phyloP scores from a whole-genome alignment of 176 grass and related monocot species.

The Oryza brachyantha region DNA sequence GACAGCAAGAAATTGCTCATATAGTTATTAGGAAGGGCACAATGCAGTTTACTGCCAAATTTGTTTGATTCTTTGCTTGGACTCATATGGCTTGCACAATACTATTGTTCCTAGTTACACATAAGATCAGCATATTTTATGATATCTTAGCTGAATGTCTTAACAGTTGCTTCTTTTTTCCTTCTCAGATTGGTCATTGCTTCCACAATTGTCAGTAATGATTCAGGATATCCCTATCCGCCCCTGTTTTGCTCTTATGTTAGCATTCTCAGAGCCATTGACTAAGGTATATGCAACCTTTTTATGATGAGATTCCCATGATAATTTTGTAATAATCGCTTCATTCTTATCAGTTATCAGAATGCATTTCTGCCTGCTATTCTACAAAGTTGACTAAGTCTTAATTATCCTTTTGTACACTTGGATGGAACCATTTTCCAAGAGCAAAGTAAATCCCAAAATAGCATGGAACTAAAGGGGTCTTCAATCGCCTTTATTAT shows the following conservation, averaged over 20 bases:
- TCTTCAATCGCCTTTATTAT: background rate
- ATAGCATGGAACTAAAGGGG: background rate
- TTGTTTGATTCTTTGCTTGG: background rate
- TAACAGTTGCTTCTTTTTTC: background rate
- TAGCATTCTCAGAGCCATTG: constrained; percentile 83
- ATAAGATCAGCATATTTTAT: background rate
- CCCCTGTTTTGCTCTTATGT: constrained; percentile 89
- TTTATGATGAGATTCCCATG: background rate
- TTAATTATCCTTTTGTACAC: background rate
- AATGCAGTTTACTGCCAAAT: background rate
- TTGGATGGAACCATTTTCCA: background rate
- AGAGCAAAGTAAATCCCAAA: background rate
- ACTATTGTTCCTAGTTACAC: background rate
- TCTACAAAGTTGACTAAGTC: background rate
- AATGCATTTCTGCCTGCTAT: background rate
- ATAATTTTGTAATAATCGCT: background rate
- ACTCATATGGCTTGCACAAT: background rate
- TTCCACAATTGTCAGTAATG: constrained; percentile 50
- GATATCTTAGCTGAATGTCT: background rate
- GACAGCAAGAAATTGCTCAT: background rate
- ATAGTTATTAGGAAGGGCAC: background rate
- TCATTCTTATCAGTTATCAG: background rate
- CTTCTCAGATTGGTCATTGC: constrained; percentile 66
- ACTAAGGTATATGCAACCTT: constrained; percentile 45
- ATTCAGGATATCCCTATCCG: constrained; percentile 66